Evolutionary conservation across 352 stramenopile species (phyloP).

Genomic region (Globisporangium abappressorium): DNA sequence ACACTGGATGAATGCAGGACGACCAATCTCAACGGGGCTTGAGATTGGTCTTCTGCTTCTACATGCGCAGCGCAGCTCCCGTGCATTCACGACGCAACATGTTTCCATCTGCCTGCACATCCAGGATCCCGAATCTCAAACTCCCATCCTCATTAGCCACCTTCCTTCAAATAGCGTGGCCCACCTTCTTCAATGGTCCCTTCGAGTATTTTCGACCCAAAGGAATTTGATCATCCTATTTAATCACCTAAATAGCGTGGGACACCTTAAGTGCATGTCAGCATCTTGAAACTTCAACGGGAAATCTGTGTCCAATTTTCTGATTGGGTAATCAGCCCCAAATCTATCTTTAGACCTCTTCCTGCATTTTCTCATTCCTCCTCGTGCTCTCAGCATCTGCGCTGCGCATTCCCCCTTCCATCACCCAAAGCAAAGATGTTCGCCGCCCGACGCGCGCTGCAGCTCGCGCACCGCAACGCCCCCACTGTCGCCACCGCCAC

Average conservation of each 20-base stretch:
- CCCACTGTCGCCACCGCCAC: neutral
- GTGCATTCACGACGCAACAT: neutral
- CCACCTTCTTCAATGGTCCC: neutral
- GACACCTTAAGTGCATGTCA: neutral
- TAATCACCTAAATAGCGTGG: neutral
- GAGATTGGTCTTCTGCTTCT: neutral
- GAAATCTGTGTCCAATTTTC: neutral
- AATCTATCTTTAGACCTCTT: constrained; percentile 7
- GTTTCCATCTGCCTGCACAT: neutral
- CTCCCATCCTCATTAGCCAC: neutral
- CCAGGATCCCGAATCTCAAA: neutral
- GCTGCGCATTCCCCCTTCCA: neutral
- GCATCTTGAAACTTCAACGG: neutral
- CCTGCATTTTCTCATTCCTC: neutral
- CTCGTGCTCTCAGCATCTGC: neutral
- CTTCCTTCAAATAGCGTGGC: neutral
- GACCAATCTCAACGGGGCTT: neutral
- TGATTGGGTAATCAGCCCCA: constrained; percentile 3
- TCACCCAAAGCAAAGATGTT: neutral
- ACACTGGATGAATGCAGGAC: neutral
- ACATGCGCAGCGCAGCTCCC: too few relatives aligned
- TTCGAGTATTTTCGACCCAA: neutral
- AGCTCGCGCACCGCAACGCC: neutral
- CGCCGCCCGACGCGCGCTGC: constrained; percentile 7
- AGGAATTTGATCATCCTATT: neutral